Conservation (phyloP, 2,329 filamentous ascomycete genomes). For the Mariannaea elegans region DNA sequence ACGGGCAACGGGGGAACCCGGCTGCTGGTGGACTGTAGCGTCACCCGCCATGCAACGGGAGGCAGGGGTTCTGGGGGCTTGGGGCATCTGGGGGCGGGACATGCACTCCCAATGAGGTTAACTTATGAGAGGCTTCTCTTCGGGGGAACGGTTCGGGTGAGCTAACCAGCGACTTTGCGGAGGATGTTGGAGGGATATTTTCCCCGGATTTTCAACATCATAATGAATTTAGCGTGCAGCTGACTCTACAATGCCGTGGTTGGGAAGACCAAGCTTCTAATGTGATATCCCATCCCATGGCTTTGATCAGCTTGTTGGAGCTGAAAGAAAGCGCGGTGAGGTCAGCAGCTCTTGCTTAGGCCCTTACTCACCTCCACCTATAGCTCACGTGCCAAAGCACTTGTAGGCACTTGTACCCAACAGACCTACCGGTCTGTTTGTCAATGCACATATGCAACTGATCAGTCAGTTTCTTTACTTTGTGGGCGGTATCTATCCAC, state of each 20-base stretch:
- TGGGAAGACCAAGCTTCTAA: neutral
- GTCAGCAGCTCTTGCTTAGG: no score
- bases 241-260: no score
- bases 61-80: constrained; percentile 19
- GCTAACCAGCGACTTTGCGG: neutral
- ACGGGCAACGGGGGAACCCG: constrained; percentile 31
- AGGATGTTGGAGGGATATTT: neutral
- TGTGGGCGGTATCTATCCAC: no score
- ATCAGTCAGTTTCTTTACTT: no score
- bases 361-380: no score
- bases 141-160: constrained; percentile 18
- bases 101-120: constrained; percentile 26
- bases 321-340: no score
- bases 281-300: no score
- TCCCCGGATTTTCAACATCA: neutral
- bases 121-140: constrained; percentile 15
- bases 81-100: neutral
- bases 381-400: no score
- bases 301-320: no score
- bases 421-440: no score
- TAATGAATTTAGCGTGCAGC: neutral
- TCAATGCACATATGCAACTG: no score
- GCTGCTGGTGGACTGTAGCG: constrained; percentile 29
- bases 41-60: constrained; percentile 28
- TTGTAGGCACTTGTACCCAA: no score